Conservation (phyloP, 2,329 filamentous ascomycete genomes). For the Microthyrium microscopicum region DNA sequence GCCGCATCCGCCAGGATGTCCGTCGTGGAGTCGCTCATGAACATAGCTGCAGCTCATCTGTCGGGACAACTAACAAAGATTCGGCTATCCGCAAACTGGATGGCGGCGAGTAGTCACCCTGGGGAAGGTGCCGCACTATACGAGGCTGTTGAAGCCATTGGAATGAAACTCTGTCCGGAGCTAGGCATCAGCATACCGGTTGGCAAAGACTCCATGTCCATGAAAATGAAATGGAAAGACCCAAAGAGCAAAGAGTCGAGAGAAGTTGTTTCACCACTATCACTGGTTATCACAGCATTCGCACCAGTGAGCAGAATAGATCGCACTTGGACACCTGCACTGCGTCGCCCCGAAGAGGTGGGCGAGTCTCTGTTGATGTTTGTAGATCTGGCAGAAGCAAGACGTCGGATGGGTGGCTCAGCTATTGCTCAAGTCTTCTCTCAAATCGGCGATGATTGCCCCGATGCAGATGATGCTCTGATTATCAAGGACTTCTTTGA, state of each 20-base stretch:
- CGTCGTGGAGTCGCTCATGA: constrained; percentile 84
- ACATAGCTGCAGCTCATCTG: constrained; percentile 66
- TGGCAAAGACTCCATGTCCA: constrained; percentile 95
- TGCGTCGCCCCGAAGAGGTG: constrained; percentile 68
- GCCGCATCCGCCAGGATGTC: constrained; percentile 91
- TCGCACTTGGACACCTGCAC: constrained; percentile 85
- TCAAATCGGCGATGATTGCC: constrained; percentile 67
- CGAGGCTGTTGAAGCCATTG: constrained; percentile 83
- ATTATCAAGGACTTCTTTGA: constrained; percentile 83
- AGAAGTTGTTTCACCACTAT: constrained; percentile 84
- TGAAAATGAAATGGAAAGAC: constrained; percentile 94
- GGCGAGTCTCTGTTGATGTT: constrained; percentile 80
- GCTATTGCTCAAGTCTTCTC: constrained; percentile 80
- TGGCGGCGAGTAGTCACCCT: constrained; percentile 87
- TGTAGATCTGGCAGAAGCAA: constrained; percentile 72
- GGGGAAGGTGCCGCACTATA: constrained; percentile 88
- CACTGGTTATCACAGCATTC: constrained; percentile 82
- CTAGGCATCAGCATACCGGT: constrained; percentile 91
- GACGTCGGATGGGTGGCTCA: constrained; percentile 73
- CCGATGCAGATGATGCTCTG: constrained; percentile 70
- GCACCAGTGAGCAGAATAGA: constrained; percentile 65
- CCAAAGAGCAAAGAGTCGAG: constrained; percentile 47
- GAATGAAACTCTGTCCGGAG: constrained; percentile 77
- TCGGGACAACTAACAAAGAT: constrained; percentile 61
- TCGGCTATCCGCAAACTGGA: constrained; percentile 93